Evolutionary conservation across 805 yeast species (phyloP).

Genomic region (Pichia exigua): DNA sequence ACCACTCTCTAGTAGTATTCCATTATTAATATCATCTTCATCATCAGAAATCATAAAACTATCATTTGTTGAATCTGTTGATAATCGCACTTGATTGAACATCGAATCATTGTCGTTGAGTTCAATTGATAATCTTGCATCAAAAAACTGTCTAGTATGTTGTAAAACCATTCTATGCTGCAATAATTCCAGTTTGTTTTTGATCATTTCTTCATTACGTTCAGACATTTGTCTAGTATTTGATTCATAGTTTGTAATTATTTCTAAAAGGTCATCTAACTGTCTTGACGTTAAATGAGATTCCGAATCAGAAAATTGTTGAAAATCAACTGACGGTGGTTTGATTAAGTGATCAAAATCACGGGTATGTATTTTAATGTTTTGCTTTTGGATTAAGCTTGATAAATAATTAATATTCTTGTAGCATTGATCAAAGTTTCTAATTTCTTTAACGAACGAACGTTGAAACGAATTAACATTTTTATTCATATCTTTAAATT

Average conservation of each 20-base stretch:
- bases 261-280: constrained; percentile 61
- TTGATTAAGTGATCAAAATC: constrained; percentile 21
- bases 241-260: constrained; percentile 57
- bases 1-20: constrained; percentile 16
- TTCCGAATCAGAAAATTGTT: constrained; percentile 11
- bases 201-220: constrained; percentile 53
- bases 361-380: constrained; percentile 27
- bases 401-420: constrained; percentile 65
- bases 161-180: constrained; percentile 60
- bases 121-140: constrained; percentile 27
- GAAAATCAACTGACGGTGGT: constrained; percentile 13
- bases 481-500: constrained; percentile 81
- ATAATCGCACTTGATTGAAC: constrained; percentile 21
- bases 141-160: constrained; percentile 30
- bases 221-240: constrained; percentile 65
- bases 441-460: constrained; percentile 79
- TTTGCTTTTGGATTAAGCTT: constrained; percentile 42
- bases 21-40: constrained; percentile 1
- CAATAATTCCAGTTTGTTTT: constrained; percentile 48
- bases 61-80: constrained; percentile 11
- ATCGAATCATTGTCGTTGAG: constrained; percentile 19
- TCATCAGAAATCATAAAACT: constrained; percentile 14
- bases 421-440: constrained; percentile 78
- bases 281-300: constrained; percentile 56
- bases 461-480: constrained; percentile 82